A percentile compares a stretch with the other conserved stretches of the same genome.
Conservation (phyloP, 73 alveolate genomes). For the Diophrys appendiculata region DNA sequence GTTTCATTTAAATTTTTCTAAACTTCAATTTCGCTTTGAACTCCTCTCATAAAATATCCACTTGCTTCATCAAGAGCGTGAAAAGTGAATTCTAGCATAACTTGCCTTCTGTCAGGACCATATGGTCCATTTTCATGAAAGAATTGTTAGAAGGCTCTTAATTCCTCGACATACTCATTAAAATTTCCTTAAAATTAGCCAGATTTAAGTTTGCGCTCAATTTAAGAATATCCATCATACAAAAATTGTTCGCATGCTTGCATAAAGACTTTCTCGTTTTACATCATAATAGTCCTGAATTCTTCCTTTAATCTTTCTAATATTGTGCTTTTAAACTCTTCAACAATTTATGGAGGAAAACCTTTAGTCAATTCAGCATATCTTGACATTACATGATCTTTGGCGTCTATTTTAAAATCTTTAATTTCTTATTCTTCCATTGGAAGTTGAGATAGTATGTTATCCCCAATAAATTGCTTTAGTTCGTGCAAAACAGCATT, state of each 20-base stretch:
- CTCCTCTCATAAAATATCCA: slow-evolving; percentile 59
- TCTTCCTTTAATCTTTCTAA: slow-evolving; percentile 59
- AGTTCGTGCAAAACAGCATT: slow-evolving; percentile 47
- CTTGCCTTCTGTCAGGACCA: slow-evolving; percentile 70
- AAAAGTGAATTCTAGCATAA: slow-evolving; percentile 70
- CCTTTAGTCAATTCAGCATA: slow-evolving; percentile 79
- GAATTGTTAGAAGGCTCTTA: slow-evolving; percentile 69
- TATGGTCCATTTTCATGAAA: slow-evolving; percentile 84
- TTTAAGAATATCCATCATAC: slow-evolving; percentile 58
- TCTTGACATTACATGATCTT: slow-evolving; percentile 62
- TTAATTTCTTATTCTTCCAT: slow-evolving; percentile 65
- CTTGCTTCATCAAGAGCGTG: slow-evolving; percentile 78
- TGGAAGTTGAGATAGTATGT: slow-evolving; percentile 39
- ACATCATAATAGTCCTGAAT: slow-evolving; percentile 57
- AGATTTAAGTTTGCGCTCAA: slow-evolving; percentile 75
- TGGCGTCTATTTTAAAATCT: slow-evolving; percentile 66
- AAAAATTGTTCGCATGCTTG: slow-evolving; percentile 63
- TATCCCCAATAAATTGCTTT: slow-evolving; percentile 45
- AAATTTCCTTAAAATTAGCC: slow-evolving; percentile 68
- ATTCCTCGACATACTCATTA: slow-evolving; percentile 73
- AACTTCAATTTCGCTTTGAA: slow-evolving; percentile 65
- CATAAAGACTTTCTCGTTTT: slow-evolving; percentile 77
- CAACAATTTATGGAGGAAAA: slow-evolving; percentile 49
- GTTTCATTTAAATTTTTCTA: slow-evolving; percentile 60
- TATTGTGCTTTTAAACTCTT: slow-evolving; percentile 64